A percentile compares a stretch with the other conserved stretches of the same genome.
Conservation (phyloP, 2,329 filamentous ascomycete species). For the Sclerotinia sclerotiorum region DNA sequence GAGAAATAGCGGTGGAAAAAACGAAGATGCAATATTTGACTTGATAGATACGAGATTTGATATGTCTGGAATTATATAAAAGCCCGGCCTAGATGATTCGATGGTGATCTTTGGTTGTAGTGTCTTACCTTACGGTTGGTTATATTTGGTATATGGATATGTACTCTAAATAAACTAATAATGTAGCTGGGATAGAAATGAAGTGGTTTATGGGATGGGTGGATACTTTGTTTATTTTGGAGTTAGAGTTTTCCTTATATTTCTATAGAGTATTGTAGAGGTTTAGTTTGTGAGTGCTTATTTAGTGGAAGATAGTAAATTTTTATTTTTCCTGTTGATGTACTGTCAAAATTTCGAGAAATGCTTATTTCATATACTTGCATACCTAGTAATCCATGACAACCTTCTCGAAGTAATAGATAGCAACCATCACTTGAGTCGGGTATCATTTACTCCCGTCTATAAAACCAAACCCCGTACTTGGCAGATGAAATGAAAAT, state of each 20-base stretch:
- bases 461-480: too few relatives aligned
- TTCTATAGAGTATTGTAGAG: neutral
- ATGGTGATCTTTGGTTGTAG: too few relatives aligned
- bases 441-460: too few relatives aligned
- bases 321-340: neutral
- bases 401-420: neutral
- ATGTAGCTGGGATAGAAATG: neutral
- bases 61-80: too few relatives aligned
- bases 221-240: neutral
- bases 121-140: neutral
- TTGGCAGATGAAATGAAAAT: neutral
- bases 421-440: too few relatives aligned
- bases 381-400: neutral
- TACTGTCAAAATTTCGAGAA: neutral
- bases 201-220: neutral
- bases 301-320: neutral
- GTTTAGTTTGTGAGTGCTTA: neutral
- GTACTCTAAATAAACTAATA: too few relatives aligned
- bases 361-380: slow-evolving; percentile 1
- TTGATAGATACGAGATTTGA: too few relatives aligned
- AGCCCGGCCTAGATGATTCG: too few relatives aligned
- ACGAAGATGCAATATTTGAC: neutral
- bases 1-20: neutral
- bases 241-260: neutral
- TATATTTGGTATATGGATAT: too few relatives aligned